A percentile compares a stretch with the other conserved stretches of the same genome.
These are phyloP conservation scores for Cinnamomum chago DNA, from an alignment of 164 flowering plant species.

Conservation along the genomic window DNA sequence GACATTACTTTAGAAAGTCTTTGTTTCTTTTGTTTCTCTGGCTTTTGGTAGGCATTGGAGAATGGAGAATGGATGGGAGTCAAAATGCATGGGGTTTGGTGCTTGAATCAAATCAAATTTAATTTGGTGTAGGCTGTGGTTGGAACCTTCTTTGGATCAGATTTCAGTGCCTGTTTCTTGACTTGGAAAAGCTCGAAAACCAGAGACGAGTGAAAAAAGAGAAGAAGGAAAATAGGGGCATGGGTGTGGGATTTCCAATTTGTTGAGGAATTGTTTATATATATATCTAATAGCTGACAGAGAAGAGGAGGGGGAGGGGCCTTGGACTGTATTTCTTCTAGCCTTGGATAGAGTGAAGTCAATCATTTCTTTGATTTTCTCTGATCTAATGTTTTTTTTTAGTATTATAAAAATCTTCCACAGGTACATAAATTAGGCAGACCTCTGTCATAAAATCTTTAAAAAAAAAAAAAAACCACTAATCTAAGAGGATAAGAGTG, in stretches of 20 bases:
- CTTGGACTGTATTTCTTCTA: no score
- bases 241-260: not conserved
- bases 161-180: not conserved
- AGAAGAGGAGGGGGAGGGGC: no score
- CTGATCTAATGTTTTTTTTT: no score
- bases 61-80: not conserved
- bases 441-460: no score
- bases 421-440: no score
- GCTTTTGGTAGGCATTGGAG: conserved; percentile 4
- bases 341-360: not conserved
- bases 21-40: not conserved
- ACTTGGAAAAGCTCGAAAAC: not conserved
- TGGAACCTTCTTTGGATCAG: conserved; percentile 3
- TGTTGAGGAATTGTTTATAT: no score
- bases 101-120: not conserved
- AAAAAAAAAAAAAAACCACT: no score
- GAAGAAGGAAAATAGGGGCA: not conserved
- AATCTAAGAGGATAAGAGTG: no score
- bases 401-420: not conserved
- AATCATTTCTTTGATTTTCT: not conserved
- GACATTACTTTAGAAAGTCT: not conserved
- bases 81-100: conserved; percentile 8
- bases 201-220: not conserved
- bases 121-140: not conserved
- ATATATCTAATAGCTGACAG: no score